These are phyloP conservation scores for Nakazawaea peltata DNA, from an alignment of 805 yeast species.

Conservation along the genomic window DNA sequence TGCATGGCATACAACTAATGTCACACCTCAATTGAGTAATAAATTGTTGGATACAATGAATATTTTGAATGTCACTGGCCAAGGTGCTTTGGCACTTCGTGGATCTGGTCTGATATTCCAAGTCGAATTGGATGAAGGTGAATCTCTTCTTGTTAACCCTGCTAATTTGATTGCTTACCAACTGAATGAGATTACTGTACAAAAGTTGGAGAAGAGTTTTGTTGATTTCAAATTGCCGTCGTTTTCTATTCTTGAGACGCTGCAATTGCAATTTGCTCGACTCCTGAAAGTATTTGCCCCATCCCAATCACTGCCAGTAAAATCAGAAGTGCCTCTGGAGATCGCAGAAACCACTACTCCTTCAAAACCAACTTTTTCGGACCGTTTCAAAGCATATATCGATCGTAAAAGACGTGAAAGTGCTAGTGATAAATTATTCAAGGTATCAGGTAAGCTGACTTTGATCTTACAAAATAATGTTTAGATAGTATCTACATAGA, in stretches of 20 bases:
- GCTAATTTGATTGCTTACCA: constrained; percentile 30
- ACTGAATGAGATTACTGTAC: constrained; percentile 3
- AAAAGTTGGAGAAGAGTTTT: not conserved
- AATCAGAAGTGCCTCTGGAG: not conserved
- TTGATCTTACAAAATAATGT: constrained; percentile 6
- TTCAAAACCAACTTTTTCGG: not conserved
- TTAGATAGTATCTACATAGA: constrained; percentile 1
- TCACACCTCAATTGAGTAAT: not conserved
- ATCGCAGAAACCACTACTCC: not conserved
- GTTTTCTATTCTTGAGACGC: not conserved
- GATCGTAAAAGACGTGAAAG: not conserved
- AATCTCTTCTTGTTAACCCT: constrained; percentile 30
- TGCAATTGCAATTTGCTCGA: not conserved
- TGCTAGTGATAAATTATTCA: constrained; percentile 2
- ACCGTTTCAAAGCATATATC: not conserved
- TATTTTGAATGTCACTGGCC: constrained; percentile 24
- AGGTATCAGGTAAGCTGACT: constrained; percentile 6
- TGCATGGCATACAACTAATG: constrained; percentile 32
- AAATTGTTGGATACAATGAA: constrained; percentile 14
- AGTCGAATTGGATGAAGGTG: constrained; percentile 25
- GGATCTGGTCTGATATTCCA: constrained; percentile 32
- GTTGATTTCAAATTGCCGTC: constrained; percentile 3
- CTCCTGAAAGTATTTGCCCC: not conserved
- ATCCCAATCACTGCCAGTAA: not conserved
- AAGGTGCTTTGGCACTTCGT: constrained; percentile 31